These are phyloP conservation scores for Rhodomyrtus psidioides DNA, from an alignment of 441 rosid species.

Conservation along the genomic window DNA sequence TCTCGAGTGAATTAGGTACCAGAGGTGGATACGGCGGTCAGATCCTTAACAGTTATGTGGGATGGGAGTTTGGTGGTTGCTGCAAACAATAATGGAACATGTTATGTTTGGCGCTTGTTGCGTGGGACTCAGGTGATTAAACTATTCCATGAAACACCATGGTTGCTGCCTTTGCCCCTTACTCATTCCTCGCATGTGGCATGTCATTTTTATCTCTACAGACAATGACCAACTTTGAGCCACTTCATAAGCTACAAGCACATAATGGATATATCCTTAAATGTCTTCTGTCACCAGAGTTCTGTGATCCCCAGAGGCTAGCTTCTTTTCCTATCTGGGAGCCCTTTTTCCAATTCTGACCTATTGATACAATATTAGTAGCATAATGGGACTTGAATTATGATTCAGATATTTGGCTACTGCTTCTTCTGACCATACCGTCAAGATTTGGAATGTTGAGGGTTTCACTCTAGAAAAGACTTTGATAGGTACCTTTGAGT, in stretches of 20 bases:
- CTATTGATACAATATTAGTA: background rate
- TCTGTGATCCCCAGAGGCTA: constrained; percentile 74
- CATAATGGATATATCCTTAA: constrained; percentile 84
- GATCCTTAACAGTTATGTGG: constrained; percentile 91
- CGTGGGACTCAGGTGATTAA: constrained; percentile 63
- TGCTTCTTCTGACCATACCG: constrained; percentile 90
- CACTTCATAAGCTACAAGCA: constrained; percentile 93
- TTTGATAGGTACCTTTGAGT: constrained; percentile 36
- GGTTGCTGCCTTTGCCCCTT: background rate
- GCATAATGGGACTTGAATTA: background rate
- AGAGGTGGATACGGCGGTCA: constrained; percentile 84
- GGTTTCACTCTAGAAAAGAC: constrained; percentile 90
- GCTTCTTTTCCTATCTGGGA: background rate
- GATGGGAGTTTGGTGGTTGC: constrained; percentile 95
- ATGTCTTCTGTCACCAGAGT: constrained; percentile 88
- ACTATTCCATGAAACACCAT: background rate
- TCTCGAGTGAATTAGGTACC: constrained; percentile 48
- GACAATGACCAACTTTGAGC: constrained; percentile 96
- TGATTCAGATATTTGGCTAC: constrained; percentile 80
- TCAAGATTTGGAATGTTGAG: constrained; percentile 98
- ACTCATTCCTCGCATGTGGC: constrained; percentile 1
- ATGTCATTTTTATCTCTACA: constrained; percentile 13
- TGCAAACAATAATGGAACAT: constrained; percentile 87
- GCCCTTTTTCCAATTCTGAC: background rate
- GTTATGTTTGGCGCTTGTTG: constrained; percentile 89